phyloP scores from a whole-genome alignment of 345 rosid genomes.

The Eucalyptus cloeziana region DNA sequence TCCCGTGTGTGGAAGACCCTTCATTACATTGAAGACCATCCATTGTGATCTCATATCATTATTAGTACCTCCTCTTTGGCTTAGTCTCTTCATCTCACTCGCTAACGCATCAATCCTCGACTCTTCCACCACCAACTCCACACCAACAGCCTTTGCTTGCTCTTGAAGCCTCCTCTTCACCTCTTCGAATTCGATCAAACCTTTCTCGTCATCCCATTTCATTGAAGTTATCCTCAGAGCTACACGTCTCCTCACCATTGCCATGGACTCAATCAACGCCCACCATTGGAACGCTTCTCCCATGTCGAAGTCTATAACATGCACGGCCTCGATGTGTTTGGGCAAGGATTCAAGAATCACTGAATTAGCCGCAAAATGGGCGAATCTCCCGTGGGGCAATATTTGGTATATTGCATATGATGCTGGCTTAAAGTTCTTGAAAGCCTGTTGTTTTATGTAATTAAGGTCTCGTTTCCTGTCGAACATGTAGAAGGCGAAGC shows the following conservation, averaged over 20 bases:
- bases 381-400: slow-evolving; percentile 35
- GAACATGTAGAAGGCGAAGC: slow-evolving; percentile 23
- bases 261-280: slow-evolving; percentile 15
- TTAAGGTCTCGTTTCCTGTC: slow-evolving; percentile 6
- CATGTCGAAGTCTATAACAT: slow-evolving; percentile 36
- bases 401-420: slow-evolving; percentile 25
- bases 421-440: slow-evolving; percentile 19
- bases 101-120: slow-evolving; percentile 13
- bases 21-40: background rate
- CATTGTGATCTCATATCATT: background rate
- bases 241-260: slow-evolving; percentile 1
- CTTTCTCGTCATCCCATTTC: slow-evolving; percentile 9
- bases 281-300: slow-evolving; percentile 45
- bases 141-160: slow-evolving; percentile 9
- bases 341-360: slow-evolving; percentile 31
- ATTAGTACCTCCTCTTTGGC: slow-evolving; percentile 1
- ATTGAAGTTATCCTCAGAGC: slow-evolving; percentile 19
- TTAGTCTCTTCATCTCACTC: background rate
- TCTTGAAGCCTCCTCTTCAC: slow-evolving; percentile 9
- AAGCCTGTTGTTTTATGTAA: slow-evolving; percentile 24
- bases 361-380: slow-evolving; percentile 40
- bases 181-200: slow-evolving; percentile 8
- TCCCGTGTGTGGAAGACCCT: background rate
- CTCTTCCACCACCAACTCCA: slow-evolving; percentile 18
- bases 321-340: slow-evolving; percentile 7